Evolutionary conservation across 2,329 filamentous ascomycete species (phyloP).

Genomic region (Talaromyces islandicus): DNA sequence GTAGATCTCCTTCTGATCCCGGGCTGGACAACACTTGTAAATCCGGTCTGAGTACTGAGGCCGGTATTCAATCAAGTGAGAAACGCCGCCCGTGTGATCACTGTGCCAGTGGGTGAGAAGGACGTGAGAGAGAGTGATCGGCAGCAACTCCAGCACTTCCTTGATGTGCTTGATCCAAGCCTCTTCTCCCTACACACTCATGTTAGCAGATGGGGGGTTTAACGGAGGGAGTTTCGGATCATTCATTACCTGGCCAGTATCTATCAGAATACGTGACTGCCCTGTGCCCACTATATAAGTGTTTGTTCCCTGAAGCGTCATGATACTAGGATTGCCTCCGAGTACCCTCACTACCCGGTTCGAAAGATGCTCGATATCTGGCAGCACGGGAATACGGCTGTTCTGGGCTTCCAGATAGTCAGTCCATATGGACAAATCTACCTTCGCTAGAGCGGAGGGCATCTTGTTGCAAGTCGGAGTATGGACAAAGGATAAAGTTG

Average conservation of each 20-base stretch:
- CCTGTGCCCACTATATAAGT: slow-evolving; percentile 36
- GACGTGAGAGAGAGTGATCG: slow-evolving; percentile 34
- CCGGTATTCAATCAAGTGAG: slow-evolving; percentile 30
- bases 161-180: slow-evolving; percentile 30
- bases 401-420: slow-evolving; percentile 41
- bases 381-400: slow-evolving; percentile 28
- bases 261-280: slow-evolving; percentile 25
- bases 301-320: slow-evolving; percentile 36
- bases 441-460: neutral
- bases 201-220: slow-evolving; percentile 24
- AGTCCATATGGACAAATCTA: no score
- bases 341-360: slow-evolving; percentile 38
- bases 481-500: neutral
- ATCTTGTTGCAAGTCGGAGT: neutral
- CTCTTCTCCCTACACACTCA: slow-evolving; percentile 46
- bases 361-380: slow-evolving; percentile 37
- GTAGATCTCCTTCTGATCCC: slow-evolving; percentile 25
- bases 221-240: slow-evolving; percentile 57
- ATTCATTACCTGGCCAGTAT: slow-evolving; percentile 62
- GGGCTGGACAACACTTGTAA: slow-evolving; percentile 31
- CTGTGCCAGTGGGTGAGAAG: slow-evolving; percentile 41
- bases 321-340: slow-evolving; percentile 41
- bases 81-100: slow-evolving; percentile 38
- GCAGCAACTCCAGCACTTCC: slow-evolving; percentile 19
- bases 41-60: slow-evolving; percentile 21